A percentile compares a stretch with the other conserved stretches of the same genome.
Conservation (phyloP, 2,329 filamentous ascomycete species). For the Rhynchosporium agropyri region DNA sequence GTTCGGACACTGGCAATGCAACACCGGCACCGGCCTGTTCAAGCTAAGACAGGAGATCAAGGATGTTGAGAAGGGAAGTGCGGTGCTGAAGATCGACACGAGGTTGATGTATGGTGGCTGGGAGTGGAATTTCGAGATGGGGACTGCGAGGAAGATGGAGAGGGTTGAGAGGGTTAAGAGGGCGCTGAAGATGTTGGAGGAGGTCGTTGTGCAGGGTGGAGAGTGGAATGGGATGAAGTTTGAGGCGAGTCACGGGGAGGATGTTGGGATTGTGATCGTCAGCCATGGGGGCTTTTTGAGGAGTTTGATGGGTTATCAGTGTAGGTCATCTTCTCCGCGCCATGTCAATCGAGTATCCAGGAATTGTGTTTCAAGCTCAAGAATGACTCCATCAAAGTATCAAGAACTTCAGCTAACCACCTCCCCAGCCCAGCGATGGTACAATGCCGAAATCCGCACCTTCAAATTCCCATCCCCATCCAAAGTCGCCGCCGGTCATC, state of each 20-base stretch:
- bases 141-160: neutral
- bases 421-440: neutral
- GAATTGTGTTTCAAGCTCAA: too few species aligned
- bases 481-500: neutral
- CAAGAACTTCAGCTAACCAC: neutral
- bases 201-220: conserved; percentile 17
- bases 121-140: neutral
- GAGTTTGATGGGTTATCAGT: conserved; percentile 4
- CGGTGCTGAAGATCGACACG: neutral
- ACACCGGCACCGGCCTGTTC: neutral
- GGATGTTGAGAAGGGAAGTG: neutral
- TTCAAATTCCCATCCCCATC: conserved; percentile 10
- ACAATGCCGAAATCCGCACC: conserved; percentile 2
- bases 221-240: conserved; percentile 22
- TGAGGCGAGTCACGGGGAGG: neutral
- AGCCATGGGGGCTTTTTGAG: conserved; percentile 23
- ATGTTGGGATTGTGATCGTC: conserved; percentile 24
- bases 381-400: neutral
- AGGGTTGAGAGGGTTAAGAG: conserved; percentile 12
- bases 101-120: conserved; percentile 8
- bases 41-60: neutral
- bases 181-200: conserved; percentile 13
- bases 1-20: neutral
- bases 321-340: conserved; percentile 4
- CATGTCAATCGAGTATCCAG: neutral